Conservation (phyloP, 768 basidiomycete genomes). For the Trametes gibbosa region DNA sequence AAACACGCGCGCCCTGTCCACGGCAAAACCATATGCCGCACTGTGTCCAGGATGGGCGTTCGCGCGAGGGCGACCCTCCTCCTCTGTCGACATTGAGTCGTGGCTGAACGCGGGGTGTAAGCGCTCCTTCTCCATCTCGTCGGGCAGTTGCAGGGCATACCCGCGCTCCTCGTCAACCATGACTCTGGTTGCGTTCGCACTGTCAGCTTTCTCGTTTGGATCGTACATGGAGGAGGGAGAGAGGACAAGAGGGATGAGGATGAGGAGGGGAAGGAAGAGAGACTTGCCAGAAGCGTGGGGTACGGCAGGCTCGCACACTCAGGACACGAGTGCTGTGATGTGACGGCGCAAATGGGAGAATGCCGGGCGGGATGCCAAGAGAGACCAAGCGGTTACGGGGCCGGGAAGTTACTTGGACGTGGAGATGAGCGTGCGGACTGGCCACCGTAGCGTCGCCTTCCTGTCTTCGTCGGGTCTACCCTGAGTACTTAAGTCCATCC, state of each 20-base stretch:
- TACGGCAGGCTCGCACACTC: not conserved
- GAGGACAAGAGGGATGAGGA: too few species aligned
- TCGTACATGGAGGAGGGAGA: not conserved
- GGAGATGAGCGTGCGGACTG: not conserved
- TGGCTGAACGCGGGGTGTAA: slow-evolving; percentile 3
- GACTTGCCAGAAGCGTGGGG: slow-evolving; percentile 10
- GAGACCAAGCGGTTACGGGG: not conserved
- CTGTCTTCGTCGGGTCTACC: too few species aligned
- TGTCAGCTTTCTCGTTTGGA: slow-evolving; percentile 6
- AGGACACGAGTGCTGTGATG: not conserved
- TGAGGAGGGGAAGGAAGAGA: not conserved
- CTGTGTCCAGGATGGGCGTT: not conserved
- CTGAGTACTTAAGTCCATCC: too few species aligned
- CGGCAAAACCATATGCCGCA: slow-evolving; percentile 6
- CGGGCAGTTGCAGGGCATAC: slow-evolving; percentile 11
- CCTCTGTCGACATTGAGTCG: not conserved
- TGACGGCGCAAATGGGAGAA: not conserved
- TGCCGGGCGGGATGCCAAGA: not conserved
- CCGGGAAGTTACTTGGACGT: not conserved
- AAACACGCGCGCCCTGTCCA: slow-evolving; percentile 6
- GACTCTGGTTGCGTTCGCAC: slow-evolving; percentile 5
- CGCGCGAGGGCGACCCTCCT: not conserved
- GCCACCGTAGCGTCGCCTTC: too few species aligned
- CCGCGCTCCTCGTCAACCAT: slow-evolving; percentile 18
- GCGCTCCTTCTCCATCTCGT: slow-evolving; percentile 5